Percentiles rank a stretch among this genome's conserved stretches.
Conservation (phyloP, 2,329 filamentous ascomycete genomes). For the Fusarium verrucosum region DNA sequence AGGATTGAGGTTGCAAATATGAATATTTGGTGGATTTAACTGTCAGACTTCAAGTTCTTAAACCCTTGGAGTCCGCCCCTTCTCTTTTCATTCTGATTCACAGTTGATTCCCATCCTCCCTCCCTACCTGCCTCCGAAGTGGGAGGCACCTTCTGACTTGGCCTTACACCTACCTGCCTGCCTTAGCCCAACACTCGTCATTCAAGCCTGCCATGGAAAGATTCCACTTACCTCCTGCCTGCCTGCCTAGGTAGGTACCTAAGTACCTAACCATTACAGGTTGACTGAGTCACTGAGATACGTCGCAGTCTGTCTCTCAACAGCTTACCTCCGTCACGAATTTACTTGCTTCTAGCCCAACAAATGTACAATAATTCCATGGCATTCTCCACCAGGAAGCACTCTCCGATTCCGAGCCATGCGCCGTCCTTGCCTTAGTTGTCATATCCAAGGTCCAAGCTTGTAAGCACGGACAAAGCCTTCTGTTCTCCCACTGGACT, state of each 20-base stretch:
- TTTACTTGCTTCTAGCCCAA: not conserved
- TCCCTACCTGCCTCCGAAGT: not conserved
- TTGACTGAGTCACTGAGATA: not conserved
- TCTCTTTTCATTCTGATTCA: not conserved
- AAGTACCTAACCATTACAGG: not conserved
- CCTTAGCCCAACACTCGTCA: not conserved
- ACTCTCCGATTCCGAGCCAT: constrained; percentile 7
- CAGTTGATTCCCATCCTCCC: not conserved
- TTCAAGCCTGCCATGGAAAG: not conserved
- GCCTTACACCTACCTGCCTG: not conserved
- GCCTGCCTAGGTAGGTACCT: too few species aligned
- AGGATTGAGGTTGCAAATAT: constrained; percentile 17
- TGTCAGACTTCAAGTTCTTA: constrained; percentile 13
- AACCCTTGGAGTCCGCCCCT: constrained; percentile 15
- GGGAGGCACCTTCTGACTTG: not conserved
- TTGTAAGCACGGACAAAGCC: not conserved
- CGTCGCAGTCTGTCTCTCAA: not conserved
- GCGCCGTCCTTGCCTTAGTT: constrained; percentile 6
- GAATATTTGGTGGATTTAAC: not conserved
- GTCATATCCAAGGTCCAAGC: not conserved
- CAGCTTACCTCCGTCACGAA: not conserved
- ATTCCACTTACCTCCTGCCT: too few species aligned
- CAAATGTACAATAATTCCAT: constrained; percentile 9
- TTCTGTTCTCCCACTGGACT: not conserved
- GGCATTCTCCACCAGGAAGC: constrained; percentile 21